Conservation (phyloP, 176 grass and related monocot species). For the Typha latifolia region DNA sequence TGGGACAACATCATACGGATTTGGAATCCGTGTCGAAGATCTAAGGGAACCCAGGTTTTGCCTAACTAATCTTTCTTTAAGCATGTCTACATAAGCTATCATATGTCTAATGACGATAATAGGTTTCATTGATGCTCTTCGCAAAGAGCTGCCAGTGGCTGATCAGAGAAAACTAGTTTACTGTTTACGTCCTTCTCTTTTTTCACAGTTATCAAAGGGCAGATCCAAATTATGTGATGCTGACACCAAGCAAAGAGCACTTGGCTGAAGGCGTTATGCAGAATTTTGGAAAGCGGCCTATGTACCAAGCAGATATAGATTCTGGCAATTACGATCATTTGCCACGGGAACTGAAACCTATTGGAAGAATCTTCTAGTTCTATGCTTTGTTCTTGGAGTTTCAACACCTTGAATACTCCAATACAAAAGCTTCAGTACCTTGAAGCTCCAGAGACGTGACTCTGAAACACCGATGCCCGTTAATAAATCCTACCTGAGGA, state of each 20-base stretch:
- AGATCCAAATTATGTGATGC: slow-evolving; percentile 87
- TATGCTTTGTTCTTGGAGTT: too few species aligned
- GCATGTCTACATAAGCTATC: neutral
- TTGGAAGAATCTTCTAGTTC: slow-evolving; percentile 53
- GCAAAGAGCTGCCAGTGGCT: neutral
- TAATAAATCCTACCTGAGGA: too few species aligned
- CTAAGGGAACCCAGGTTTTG: slow-evolving; percentile 77
- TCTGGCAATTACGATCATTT: slow-evolving; percentile 79
- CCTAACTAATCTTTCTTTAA: neutral
- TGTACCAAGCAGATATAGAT: slow-evolving; percentile 70
- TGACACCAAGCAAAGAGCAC: slow-evolving; percentile 91
- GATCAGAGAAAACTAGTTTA: neutral
- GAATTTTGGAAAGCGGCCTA: slow-evolving; percentile 49
- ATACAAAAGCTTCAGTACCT: too few species aligned
- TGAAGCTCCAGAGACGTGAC: too few species aligned
- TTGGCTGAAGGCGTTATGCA: slow-evolving; percentile 47
- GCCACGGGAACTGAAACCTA: slow-evolving; percentile 65
- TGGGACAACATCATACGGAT: slow-evolving; percentile 61
- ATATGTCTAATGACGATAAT: neutral
- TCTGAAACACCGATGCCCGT: too few species aligned
- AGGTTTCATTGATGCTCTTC: neutral
- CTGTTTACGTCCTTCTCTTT: neutral
- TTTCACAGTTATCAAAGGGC: slow-evolving; percentile 68
- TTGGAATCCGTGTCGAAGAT: slow-evolving; percentile 81
- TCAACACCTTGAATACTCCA: too few species aligned